These are phyloP conservation scores for Jatropha podagrica DNA, from an alignment of 441 rosid genomes.

Conservation along the genomic window DNA sequence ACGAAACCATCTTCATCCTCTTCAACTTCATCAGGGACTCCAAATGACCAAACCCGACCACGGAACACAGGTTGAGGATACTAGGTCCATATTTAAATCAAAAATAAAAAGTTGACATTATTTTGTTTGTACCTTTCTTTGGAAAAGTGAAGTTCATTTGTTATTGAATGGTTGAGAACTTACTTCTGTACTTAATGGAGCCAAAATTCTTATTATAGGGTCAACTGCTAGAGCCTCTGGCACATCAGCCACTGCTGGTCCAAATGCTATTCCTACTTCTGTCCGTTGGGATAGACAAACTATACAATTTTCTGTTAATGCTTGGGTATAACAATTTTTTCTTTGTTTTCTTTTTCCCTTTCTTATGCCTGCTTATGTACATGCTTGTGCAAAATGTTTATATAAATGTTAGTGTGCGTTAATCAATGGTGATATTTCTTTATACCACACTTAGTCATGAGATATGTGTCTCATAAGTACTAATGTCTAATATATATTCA, in stretches of 20 bases:
- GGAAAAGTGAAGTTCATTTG: slow-evolving; percentile 10
- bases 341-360: not conserved
- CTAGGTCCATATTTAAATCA: not conserved
- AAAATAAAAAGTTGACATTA: no score
- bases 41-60: slow-evolving; percentile 52
- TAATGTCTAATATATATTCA: not conserved
- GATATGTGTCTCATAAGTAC: not conserved
- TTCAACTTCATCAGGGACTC: slow-evolving; percentile 43
- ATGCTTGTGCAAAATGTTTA: not conserved
- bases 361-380: not conserved
- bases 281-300: slow-evolving; percentile 88
- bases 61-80: slow-evolving; percentile 54
- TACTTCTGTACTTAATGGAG: slow-evolving; percentile 16
- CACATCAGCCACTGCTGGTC: slow-evolving; percentile 52
- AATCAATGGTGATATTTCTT: not conserved
- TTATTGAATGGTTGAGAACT: not conserved
- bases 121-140: not conserved
- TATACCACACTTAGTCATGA: not conserved
- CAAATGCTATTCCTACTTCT: slow-evolving; percentile 53
- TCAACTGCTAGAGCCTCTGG: slow-evolving; percentile 64
- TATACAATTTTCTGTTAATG: slow-evolving; percentile 92
- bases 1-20: slow-evolving; percentile 58
- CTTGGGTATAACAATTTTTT: slow-evolving; percentile 65
- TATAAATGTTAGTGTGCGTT: not conserved
- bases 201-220: slow-evolving; percentile 43